Base-by-base conservation (phyloP, 768 basidiomycete genomes). In the Mrakia hoshinonis region DNA sequence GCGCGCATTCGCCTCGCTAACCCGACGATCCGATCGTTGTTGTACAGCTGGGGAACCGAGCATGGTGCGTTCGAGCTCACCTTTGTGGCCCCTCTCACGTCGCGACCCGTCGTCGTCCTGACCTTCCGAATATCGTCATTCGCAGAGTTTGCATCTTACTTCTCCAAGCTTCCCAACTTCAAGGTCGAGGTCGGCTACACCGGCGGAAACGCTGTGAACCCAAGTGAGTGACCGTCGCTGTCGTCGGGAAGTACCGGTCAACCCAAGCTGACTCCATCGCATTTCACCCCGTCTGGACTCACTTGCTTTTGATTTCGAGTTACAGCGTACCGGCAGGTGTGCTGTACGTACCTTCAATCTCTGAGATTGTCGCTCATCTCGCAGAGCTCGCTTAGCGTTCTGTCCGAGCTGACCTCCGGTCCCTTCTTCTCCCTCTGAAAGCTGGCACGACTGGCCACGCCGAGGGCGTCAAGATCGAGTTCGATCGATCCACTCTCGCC, bases 381-480 rank as follows among this genome's bases (percentile, higher is more conserved):
- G 43, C 43, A 7, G 43, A 15, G 7, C 43, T 65, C 63, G 3
- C 9, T 46, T 38, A 3, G 15, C 18, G 12, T 63, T 12, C 22
- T 9, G 5, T n/a, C 13, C 20, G 12, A n/a, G 29, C 13, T 3
- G 24, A 36, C 11, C 36, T 24, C 15, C n/a, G 2, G 31, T 26
- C 7, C 31, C 18, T 60, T 61, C 34, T 38, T 36, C 20, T 61
- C n/a, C 36, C 34, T 38, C n/a, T 34, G 22, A n/a, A n/a, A 66
- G 65, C 82, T 2, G 94, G 93, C 1, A 76, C 81, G 29, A 97
- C 95, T 3, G 85, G 87, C 60, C 92, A 96, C 78, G 95, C 95
- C 0, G 95, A 97, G 79, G 87, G 92, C 7, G 79, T 92, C 73
- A 85, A 84, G 78, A 87, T 98, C 71, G 88, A 90, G 78, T 97